Evolutionary conservation across 176 grass and related monocot genomes (phyloP), one percentile per base, ranked within the genome.

Genomic region (Saccharum spontaneum): DNA sequence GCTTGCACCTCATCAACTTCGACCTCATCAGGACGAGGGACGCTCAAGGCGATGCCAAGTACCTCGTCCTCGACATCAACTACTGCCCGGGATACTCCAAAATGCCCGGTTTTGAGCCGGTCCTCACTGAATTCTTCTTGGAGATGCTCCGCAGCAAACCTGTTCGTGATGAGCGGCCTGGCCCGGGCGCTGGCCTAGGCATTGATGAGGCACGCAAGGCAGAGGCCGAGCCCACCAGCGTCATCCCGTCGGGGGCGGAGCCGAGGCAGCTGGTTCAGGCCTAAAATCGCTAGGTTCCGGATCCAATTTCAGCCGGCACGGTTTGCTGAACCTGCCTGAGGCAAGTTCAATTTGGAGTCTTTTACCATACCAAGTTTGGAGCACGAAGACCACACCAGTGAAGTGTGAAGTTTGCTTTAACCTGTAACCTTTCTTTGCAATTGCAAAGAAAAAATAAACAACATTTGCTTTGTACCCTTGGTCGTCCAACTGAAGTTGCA

Each of bases 71-170:
- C 36, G 94, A 97, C 83, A 97, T 97, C 69, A 97, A 97, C 61
- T 97, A 97, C 84, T 97, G 92, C 64, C 94, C 91, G 0, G 91
- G 91, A 0, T 97, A 92, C 86, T 86, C 94, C 45, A 97, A 97
- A 79, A 94, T 94, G 94, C 87, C 91, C 0, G 67, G 75, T 0
- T 97, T 93, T 23, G 94, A 97, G 81, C 68, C 64, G 0, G 89
- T 86, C 15, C 75, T 97, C 26, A 87, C 85, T 0, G 84, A 97
- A 9, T 97, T 97, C 82, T 97, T 97, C 63, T 60, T 67, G 54
- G 75, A 79, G 41, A 91, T 71, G 44, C 69, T 85, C 79, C 52
- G 59, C n/a, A 40, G 17, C 0, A 37, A 26, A 49, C 38, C 75
- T 48, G 67, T 8, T 62, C 13, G 0, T 60, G 50, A 20, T 54